Evolutionary conservation across 2,329 filamentous ascomycete species (phyloP), one percentile per base, ranked within the genome.

Genomic region (Hypoxylon rubiginosum): DNA sequence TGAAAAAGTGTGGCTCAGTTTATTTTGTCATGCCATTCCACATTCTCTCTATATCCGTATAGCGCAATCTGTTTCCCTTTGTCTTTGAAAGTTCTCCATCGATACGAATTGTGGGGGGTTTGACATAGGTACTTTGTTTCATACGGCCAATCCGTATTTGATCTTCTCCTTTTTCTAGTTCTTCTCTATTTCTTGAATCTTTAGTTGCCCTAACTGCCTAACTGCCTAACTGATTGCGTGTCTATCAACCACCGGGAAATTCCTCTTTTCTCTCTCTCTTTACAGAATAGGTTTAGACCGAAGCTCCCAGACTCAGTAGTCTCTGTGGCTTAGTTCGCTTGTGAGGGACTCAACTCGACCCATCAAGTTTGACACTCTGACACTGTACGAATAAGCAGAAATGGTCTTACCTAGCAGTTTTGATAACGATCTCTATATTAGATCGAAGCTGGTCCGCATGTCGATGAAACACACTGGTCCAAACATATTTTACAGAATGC

Each of bases 1-100:
- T 73, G 69, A 72, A 60, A 62, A 64, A 55, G 54, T 65, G 62
- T 68, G 68, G 69, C 66, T 73, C 66, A 68, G 55, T 56, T 4
- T 52, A 59, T 62, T 36, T 26, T 48, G 21, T 69, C 55, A 62
- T 65, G 48, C 32, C 50, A 45, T 53, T 54, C 50, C 56, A 52
- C 24, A 58, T 30, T 52, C 34, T n/a, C 36, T 7, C 4, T 43
- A 56, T 58, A 46, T 48, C 59, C 60, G n/a, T 62, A 64, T 68
- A 57, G 54, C 64, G 59, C 62, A 52, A 63, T 66, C 54, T 45
- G 53, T 53, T 58, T 34, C 54, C 58, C 62, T 54, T 53, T 58
- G 67, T 62, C 71, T 50, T 62, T 39, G 28, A 21, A 52, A 46
- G 45, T 10, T 32, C 32, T 24, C 21, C 30, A 55, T 68, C 55